Conservation (phyloP, 805 yeast species). For the Isabelozyma gotoi region DNA sequence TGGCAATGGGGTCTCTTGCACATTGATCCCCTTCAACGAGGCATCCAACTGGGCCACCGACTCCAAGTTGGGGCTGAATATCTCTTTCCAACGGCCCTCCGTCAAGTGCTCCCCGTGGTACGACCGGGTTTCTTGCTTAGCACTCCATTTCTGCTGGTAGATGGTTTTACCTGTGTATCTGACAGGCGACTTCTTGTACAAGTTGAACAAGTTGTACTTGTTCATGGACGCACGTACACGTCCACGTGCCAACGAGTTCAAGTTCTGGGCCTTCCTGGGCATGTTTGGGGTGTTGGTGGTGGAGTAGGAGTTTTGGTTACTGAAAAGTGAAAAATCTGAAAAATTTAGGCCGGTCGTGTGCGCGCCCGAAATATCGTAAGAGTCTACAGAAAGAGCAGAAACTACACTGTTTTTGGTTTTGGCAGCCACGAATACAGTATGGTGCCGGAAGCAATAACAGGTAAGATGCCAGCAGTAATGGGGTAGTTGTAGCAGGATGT, state of each 20-base stretch:
- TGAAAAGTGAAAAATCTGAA: neutral
- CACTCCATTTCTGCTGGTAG: slow-evolving; percentile 87
- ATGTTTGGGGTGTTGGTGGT: slow-evolving; percentile 27
- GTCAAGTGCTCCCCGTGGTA: slow-evolving; percentile 94
- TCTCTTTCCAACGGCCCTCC: slow-evolving; percentile 75
- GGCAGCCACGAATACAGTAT: no score
- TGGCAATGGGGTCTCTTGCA: slow-evolving; percentile 72
- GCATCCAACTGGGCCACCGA: slow-evolving; percentile 91
- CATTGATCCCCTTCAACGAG: slow-evolving; percentile 59
- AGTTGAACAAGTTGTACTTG: slow-evolving; percentile 85
- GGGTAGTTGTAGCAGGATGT: no score
- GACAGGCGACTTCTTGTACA: slow-evolving; percentile 68
- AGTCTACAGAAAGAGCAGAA: no score
- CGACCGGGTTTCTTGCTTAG: slow-evolving; percentile 89
- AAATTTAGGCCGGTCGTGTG: neutral
- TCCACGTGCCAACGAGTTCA: slow-evolving; percentile 62
- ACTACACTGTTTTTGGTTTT: no score
- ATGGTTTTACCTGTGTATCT: slow-evolving; percentile 62
- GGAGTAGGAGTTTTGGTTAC: no score
- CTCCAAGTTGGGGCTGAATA: slow-evolving; percentile 68
- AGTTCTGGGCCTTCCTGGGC: slow-evolving; percentile 62
- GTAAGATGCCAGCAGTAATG: no score
- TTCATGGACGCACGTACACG: slow-evolving; percentile 87
- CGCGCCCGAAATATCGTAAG: no score
- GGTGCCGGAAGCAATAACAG: no score